Evolutionary conservation across 352 stramenopile species (phyloP).

Genomic region (Blastocystis sp.): DNA sequence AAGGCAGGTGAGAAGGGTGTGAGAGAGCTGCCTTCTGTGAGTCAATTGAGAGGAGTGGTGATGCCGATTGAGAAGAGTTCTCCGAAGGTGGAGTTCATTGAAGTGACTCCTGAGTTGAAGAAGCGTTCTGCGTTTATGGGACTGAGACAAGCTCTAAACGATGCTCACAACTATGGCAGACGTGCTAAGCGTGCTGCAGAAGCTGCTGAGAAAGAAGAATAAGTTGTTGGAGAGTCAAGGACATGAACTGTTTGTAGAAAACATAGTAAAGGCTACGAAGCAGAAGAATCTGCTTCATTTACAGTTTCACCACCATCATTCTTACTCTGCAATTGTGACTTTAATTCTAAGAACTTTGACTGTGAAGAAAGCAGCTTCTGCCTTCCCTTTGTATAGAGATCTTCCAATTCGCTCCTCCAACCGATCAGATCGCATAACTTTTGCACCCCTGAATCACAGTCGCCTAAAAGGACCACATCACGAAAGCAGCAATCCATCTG

Average conservation of each 20-base stretch:
- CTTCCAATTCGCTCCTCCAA: conserved; percentile 66
- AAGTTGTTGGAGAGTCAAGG: neutral
- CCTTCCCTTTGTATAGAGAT: conserved; percentile 47
- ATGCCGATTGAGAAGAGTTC: conserved; percentile 62
- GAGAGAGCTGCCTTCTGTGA: too few relatives aligned
- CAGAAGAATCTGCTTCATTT: neutral
- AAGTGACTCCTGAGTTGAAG: conserved; percentile 67
- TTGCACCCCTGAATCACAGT: conserved; percentile 74
- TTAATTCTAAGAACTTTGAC: conserved; percentile 13
- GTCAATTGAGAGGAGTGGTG: conserved; percentile 79
- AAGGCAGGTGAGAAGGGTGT: too few relatives aligned
- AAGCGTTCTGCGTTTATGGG: conserved; percentile 69
- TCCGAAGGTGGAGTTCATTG: conserved; percentile 71
- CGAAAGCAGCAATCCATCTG: conserved; percentile 69
- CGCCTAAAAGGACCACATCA: conserved; percentile 74
- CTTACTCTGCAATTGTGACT: neutral
- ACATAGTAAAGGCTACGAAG: neutral
- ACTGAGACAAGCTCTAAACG: conserved; percentile 55
- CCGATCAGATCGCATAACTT: conserved; percentile 71
- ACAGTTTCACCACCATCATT: neutral
- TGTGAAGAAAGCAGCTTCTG: conserved; percentile 17
- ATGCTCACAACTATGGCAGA: conserved; percentile 37
- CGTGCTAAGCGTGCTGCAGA: conserved; percentile 26
- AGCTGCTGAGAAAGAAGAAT: neutral
- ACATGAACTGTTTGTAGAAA: conserved; percentile 20